Percentiles rank a stretch among this genome's conserved stretches.
Evolutionary conservation across 305 asterid species (phyloP).

Genomic region (Ilex paraguariensis): DNA sequence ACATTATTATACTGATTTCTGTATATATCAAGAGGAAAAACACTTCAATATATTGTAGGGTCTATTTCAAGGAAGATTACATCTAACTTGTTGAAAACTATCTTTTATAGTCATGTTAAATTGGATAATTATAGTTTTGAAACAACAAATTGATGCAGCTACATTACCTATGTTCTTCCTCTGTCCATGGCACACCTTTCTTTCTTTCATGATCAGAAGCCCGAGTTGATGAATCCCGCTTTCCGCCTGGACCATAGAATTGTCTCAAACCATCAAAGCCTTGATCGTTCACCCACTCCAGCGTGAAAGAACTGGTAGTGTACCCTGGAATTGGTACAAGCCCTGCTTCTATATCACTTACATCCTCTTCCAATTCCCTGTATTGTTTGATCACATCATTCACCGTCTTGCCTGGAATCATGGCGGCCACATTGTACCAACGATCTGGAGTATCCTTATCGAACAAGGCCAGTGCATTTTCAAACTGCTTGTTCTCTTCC

Average conservation of each 20-base stretch:
- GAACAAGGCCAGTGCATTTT: conserved; percentile 73
- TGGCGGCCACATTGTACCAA: conserved; percentile 85
- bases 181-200: conserved; percentile 94
- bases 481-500: conserved; percentile 84
- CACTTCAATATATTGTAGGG: neutral
- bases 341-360: conserved; percentile 81
- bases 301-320: conserved; percentile 42
- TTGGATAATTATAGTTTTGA: too few relatives aligned
- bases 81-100: too few relatives aligned
- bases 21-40: neutral
- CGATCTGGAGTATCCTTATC: conserved; percentile 87
- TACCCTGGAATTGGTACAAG: conserved; percentile 74
- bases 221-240: conserved; percentile 32
- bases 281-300: conserved; percentile 52
- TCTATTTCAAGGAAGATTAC: neutral
- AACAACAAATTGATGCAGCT: neutral
- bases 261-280: conserved; percentile 34
- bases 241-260: conserved; percentile 32
- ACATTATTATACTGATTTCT: too few relatives aligned
- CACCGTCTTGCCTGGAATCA: conserved; percentile 81
- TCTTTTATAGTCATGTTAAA: neutral
- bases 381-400: conserved; percentile 73
- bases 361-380: conserved; percentile 65
- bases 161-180: conserved; percentile 82
- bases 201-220: conserved; percentile 65